A percentile compares a stretch with the other conserved stretches of the same genome.
phyloP scores from a whole-genome alignment of 2,329 filamentous ascomycete species.

The Fusarium goolgardi region DNA sequence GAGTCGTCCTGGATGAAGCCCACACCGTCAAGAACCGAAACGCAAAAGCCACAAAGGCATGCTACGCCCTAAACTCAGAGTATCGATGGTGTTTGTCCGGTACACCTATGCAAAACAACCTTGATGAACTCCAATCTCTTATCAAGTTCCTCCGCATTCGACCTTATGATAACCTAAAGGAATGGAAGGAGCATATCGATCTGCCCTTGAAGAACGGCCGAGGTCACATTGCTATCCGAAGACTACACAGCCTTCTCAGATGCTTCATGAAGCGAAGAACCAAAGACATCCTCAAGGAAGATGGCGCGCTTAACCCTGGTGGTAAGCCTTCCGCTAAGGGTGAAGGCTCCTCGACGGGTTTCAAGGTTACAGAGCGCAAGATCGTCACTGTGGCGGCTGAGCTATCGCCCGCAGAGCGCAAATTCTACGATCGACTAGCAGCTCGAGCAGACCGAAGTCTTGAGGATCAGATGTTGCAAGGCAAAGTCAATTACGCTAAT shows the following conservation, averaged over 20 bases:
- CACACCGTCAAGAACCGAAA: conserved; percentile 99
- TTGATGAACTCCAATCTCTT: conserved; percentile 94
- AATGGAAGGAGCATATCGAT: conserved; percentile 94
- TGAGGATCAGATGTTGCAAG: conserved; percentile 83
- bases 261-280: conserved; percentile 99
- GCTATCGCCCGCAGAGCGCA: conserved; percentile 82
- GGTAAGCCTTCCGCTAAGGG: conserved; percentile 70
- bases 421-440: conserved; percentile 87
- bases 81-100: conserved; percentile 97
- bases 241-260: conserved; percentile 84
- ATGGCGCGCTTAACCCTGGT: conserved; percentile 82
- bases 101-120: conserved; percentile 97
- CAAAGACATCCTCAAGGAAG: conserved; percentile 94
- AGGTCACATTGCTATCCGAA: conserved; percentile 87
- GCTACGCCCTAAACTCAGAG: conserved; percentile 83
- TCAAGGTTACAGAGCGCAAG: conserved; percentile 92
- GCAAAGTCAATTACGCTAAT: conserved; percentile 88
- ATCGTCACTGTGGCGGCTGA: conserved; percentile 82
- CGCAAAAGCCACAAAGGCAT: conserved; percentile 93
- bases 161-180: conserved; percentile 85
- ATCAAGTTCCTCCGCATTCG: conserved; percentile 93
- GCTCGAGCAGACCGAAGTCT: conserved; percentile 87
- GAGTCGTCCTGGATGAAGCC: conserved; percentile 94
- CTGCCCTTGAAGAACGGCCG: conserved; percentile 89
- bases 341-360: conserved; percentile 69